Evolutionary conservation across 768 basidiomycete species (phyloP).

Genomic region (Tulasnella sp.): DNA sequence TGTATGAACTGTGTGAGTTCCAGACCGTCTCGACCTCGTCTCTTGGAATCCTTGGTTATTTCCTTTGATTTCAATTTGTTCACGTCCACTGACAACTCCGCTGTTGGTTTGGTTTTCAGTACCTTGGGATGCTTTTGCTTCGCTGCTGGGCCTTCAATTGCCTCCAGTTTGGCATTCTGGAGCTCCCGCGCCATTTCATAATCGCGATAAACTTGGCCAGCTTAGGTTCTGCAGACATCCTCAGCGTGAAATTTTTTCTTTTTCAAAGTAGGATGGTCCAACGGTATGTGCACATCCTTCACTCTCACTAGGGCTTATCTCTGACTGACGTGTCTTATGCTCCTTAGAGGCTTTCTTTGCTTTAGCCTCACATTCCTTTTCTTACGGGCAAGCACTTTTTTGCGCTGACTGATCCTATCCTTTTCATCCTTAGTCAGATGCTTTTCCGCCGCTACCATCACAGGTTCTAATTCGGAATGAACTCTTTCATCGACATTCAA

Average conservation of each 20-base stretch:
- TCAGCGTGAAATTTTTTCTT: not conserved
- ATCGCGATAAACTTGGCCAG: not conserved
- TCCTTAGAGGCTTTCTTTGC: not conserved
- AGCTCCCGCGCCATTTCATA: not conserved
- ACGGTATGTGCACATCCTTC: not conserved
- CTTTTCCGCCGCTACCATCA: not conserved
- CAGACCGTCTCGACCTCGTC: not conserved
- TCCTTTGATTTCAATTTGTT: not conserved
- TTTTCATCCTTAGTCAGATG: not conserved
- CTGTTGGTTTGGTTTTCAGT: not conserved
- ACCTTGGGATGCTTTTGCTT: not conserved
- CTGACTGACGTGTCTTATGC: not conserved
- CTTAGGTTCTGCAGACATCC: not conserved
- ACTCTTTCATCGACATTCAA: not conserved
- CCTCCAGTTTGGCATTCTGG: not conserved
- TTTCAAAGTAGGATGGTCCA: not conserved
- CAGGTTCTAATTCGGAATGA: not conserved
- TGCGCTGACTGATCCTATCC: not conserved
- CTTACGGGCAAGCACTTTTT: not conserved
- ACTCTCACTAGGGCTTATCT: not conserved
- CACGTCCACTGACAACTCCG: no score
- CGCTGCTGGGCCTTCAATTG: not conserved
- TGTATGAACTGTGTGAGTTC: not conserved
- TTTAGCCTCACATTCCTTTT: not conserved
- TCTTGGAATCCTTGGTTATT: not conserved